Evolutionary conservation across 1,284 basidiomycete genomes (phyloP).

Genomic region (Ustilago shanxiensis): DNA sequence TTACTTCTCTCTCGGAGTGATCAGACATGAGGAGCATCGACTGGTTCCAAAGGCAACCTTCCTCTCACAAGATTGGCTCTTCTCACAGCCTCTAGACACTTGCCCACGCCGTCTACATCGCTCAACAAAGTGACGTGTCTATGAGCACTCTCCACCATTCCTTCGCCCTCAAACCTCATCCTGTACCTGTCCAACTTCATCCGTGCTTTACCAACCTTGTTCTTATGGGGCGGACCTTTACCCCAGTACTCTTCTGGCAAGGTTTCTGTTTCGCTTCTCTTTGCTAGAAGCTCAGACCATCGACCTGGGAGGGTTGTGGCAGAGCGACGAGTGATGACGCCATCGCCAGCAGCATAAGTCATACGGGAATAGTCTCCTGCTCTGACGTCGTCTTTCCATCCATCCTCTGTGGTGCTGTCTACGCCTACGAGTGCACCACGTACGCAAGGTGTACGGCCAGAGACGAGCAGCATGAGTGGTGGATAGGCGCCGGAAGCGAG

Average conservation of each 20-base stretch:
- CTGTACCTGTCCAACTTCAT: constrained; percentile 28
- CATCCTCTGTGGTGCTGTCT: neutral
- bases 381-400: constrained; percentile 47
- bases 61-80: constrained; percentile 34
- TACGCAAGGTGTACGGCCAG: constrained; percentile 64
- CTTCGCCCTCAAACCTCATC: constrained; percentile 43
- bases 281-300: constrained; percentile 43
- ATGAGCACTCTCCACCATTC: constrained; percentile 58
- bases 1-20: neutral
- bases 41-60: neutral
- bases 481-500: constrained; percentile 54
- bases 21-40: neutral
- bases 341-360: constrained; percentile 61
- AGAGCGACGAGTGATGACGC: constrained; percentile 66
- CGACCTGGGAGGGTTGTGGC: constrained; percentile 59
- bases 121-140: constrained; percentile 64
- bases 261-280: constrained; percentile 29
- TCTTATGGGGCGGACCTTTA: constrained; percentile 25
- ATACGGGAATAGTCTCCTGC: constrained; percentile 52
- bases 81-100: constrained; percentile 40
- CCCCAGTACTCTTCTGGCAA: constrained; percentile 14
- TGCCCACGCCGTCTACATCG: constrained; percentile 53
- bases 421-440: constrained; percentile 63
- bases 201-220: constrained; percentile 22
- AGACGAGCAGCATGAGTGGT: constrained; percentile 65